These are phyloP conservation scores for Populus davidiana DNA, from an alignment of 345 rosid species.

Conservation along the genomic window DNA sequence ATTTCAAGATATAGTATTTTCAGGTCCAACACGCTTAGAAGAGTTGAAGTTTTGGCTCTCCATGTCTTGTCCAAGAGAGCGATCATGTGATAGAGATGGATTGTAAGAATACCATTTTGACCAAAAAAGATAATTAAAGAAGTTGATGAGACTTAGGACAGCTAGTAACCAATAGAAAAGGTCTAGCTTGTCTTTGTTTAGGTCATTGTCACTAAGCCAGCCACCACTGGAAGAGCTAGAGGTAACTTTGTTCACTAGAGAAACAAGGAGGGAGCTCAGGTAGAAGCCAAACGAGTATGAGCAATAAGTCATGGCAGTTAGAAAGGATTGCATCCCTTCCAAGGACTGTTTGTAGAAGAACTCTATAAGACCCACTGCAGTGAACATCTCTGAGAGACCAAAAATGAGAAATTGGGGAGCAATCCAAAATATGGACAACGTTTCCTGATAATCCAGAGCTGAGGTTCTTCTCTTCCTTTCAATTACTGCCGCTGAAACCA, in stretches of 20 bases:
- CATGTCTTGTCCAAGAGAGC: constrained; percentile 25
- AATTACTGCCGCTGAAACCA: constrained; percentile 59
- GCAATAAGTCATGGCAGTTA: constrained; percentile 64
- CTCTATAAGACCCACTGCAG: constrained; percentile 64
- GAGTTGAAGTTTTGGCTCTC: constrained; percentile 31
- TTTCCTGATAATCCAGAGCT: constrained; percentile 21
- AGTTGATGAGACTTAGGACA: constrained; percentile 49
- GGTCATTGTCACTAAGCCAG: constrained; percentile 58
- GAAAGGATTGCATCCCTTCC: constrained; percentile 58
- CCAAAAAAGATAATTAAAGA: constrained; percentile 49
- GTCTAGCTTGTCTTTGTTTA: constrained; percentile 54
- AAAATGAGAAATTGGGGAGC: constrained; percentile 64
- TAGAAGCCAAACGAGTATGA: constrained; percentile 68
- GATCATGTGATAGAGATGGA: constrained; percentile 33
- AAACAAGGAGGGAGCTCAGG: constrained; percentile 58
- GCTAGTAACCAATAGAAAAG: constrained; percentile 74
- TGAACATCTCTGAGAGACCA: constrained; percentile 66
- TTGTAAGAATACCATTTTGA: constrained; percentile 54
- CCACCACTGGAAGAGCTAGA: constrained; percentile 38
- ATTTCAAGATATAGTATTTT: constrained; percentile 7
- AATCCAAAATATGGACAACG: constrained; percentile 59
- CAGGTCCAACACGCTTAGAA: background rate
- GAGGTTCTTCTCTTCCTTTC: constrained; percentile 45
- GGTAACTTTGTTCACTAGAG: constrained; percentile 51
- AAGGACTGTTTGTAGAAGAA: constrained; percentile 70